These are phyloP conservation scores for Yamadazyma conglobata DNA, from an alignment of 1,139 yeast species.

Conservation along the genomic window DNA sequence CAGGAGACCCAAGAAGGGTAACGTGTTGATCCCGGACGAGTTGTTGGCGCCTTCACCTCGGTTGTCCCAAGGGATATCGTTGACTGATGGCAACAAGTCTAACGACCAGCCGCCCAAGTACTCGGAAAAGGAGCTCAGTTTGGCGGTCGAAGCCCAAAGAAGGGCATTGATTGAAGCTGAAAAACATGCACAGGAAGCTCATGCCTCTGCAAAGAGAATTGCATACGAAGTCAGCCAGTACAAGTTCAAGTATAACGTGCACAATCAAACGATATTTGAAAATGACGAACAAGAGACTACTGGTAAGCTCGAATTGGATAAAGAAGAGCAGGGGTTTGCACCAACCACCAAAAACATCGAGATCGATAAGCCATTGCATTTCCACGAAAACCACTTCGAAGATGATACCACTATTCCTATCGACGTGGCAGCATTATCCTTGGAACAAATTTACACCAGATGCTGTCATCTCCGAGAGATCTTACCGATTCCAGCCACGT, in stretches of 20 bases:
- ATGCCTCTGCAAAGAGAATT: slow-evolving; percentile 62
- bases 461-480: slow-evolving; percentile 93
- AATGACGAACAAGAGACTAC: slow-evolving; percentile 16
- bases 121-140: slow-evolving; percentile 47
- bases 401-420: slow-evolving; percentile 20
- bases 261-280: slow-evolving; percentile 11
- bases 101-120: slow-evolving; percentile 29
- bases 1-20: slow-evolving; percentile 75
- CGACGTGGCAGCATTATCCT: slow-evolving; percentile 30
- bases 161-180: slow-evolving; percentile 57
- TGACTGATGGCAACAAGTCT: slow-evolving; percentile 27
- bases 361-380: slow-evolving; percentile 59
- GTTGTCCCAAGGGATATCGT: slow-evolving; percentile 59
- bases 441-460: slow-evolving; percentile 79
- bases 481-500: slow-evolving; percentile 86
- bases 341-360: slow-evolving; percentile 23
- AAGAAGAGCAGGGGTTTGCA: slow-evolving; percentile 11
- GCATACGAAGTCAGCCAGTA: slow-evolving; percentile 59
- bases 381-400: slow-evolving; percentile 61
- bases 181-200: slow-evolving; percentile 74
- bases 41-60: slow-evolving; percentile 59
- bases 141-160: slow-evolving; percentile 57
- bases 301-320: slow-evolving; percentile 14
- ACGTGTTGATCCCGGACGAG: slow-evolving; percentile 75
- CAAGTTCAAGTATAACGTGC: slow-evolving; percentile 15